Evolutionary conservation across 225 moss, liverwort and hornwort species (phyloP), one percentile per base, ranked within the genome.

Genomic region (Pleurozium schreberi): DNA sequence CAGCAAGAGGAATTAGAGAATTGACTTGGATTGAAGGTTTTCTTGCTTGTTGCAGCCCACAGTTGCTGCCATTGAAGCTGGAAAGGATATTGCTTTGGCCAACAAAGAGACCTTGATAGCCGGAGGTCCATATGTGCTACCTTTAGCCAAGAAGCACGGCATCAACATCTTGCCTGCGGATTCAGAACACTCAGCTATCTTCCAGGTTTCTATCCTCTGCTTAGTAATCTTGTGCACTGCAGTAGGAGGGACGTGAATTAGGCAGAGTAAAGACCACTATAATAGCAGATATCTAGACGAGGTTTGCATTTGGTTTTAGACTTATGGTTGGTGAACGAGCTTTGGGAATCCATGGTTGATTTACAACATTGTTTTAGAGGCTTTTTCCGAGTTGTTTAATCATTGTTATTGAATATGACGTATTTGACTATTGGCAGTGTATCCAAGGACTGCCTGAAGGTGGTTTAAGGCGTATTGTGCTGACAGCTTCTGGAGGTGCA

Each of bases 81-180:
- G 97, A 33, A 98, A 98, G 88, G 96, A 98, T 89, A 98, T 98
- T 49, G 98, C 97, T 58, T 90, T 98, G 80, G 98, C 98, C 90
- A 98, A 98, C 86, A 97, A 98, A 85, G 98, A 98, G 90, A 98
- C 98, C 52, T 91, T 98, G 91, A 98, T 98, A 74, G 98, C 98
- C 87, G 98, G 98, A 87, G 98, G 98, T 64, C 98, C 98, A 26
- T 98, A 96, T 92, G 96, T 98, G 38, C 92, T 98, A 53, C 98
- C 98, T n/a, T 95, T 98, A 40, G 97, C 97, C n/a, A 93, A 91
- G 90, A 96, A 98, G 87, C 95, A 98, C 80, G 95, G 94, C 61
- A 96, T 96, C 36, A 98, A 97, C 73, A 96, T 98, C 82, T 92
- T 98, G 61, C 98, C 98, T 65, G 98, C 97, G 83, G 98, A 98